phyloP scores from a whole-genome alignment of 805 yeast genomes.

The Kuraishia ogatae region DNA sequence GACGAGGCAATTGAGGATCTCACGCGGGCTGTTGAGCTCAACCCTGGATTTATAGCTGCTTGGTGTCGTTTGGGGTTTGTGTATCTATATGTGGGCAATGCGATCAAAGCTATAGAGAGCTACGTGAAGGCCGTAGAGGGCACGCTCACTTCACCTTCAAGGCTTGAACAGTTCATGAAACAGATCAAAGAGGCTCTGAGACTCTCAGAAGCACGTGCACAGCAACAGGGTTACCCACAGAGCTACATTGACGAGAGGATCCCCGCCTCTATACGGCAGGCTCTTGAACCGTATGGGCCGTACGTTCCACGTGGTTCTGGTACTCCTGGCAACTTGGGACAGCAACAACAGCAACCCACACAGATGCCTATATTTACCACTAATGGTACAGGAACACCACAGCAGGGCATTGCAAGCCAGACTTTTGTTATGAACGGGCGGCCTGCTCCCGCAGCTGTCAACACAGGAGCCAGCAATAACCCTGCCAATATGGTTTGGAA shows the following conservation, averaged over 20 bases:
- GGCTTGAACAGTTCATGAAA: constrained; percentile 14
- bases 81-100: constrained; percentile 25
- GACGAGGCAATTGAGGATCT: constrained; percentile 29
- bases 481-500: neutral
- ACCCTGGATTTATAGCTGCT: constrained; percentile 28
- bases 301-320: neutral
- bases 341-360: neutral
- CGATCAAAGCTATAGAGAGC: constrained; percentile 23
- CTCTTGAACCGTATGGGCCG: neutral
- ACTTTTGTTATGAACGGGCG: neutral
- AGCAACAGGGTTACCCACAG: constrained; percentile 22
- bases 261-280: neutral
- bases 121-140: constrained; percentile 23
- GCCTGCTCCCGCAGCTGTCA: neutral
- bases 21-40: constrained; percentile 19
- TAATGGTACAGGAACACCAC: neutral
- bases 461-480: neutral
- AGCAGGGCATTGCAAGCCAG: neutral
- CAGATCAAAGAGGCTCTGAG: constrained; percentile 18
- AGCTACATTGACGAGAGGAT: constrained; percentile 14
- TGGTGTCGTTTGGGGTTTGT: constrained; percentile 29
- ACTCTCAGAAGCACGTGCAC: constrained; percentile 20
- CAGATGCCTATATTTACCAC: neutral
- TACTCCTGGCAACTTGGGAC: neutral
- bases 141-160: neutral